phyloP scores from a whole-genome alignment of 78 protist species.

The Dictyostelium purpureum region DNA sequence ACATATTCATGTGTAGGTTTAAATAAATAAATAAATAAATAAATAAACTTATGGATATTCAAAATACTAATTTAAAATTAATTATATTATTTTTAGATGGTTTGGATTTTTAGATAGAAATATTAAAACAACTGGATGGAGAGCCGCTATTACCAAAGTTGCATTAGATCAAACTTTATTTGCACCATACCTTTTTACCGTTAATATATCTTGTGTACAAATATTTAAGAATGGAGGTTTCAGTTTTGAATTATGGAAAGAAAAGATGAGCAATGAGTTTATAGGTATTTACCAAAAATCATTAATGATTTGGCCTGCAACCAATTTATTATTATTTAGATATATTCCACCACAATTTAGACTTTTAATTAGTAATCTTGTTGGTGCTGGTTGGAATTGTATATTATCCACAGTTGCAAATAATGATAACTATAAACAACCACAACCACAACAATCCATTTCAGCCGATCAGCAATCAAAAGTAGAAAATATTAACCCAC shows the following conservation, averaged over 20 bases:
- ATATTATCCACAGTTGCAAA: constrained; percentile 35
- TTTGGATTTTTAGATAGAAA: constrained; percentile 47
- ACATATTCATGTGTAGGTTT: constrained; percentile 50
- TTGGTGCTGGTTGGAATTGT: constrained; percentile 69
- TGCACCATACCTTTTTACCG: constrained; percentile 18
- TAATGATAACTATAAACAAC: background rate
- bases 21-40: background rate
- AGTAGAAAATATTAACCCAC: no score
- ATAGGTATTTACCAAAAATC: constrained; percentile 26
- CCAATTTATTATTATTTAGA: constrained; percentile 42
- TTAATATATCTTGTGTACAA: constrained; percentile 45
- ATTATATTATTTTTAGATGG: constrained; percentile 18
- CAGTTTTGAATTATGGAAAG: constrained; percentile 1
- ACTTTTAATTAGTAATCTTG: constrained; percentile 33
- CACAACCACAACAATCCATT: background rate
- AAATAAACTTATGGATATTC: background rate
- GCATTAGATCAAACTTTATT: constrained; percentile 28
- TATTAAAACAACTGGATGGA: background rate
- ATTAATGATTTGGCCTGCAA: constrained; percentile 63
- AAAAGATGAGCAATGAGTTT: constrained; percentile 8
- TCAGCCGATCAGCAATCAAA: no score
- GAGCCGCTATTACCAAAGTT: background rate
- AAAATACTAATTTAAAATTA: background rate
- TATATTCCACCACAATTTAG: constrained; percentile 32
- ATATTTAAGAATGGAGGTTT: background rate